Evolutionary conservation across 1,284 basidiomycete genomes (phyloP), one percentile per base, ranked within the genome.

Genomic region (Trichosporon sp.): DNA sequence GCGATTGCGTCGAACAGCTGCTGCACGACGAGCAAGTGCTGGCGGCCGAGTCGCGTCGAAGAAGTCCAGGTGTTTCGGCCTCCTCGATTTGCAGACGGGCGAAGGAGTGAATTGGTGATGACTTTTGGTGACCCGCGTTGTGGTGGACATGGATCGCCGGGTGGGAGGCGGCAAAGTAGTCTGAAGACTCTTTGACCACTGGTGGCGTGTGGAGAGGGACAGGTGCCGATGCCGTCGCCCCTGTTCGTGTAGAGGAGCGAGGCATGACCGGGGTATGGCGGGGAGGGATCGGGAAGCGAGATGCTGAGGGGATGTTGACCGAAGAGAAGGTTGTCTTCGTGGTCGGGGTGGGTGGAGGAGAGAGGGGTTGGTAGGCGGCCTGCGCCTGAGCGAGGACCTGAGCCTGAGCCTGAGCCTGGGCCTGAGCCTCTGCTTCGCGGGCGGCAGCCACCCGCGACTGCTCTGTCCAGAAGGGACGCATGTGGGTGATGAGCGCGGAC

Each of bases 401-500:
- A 29, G 49, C 49, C 49, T 54, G 49, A n/a, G 49, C 49, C 49
- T 54, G 49, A 9, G 49, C 49, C 8, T 54, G 49, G 5, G 49
- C 49, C 46, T 52, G 46, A 52, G 46, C 46, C 46, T 52, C 46
- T 27, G 46, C 49, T 27, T 54, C 25, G 16, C 60, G 58, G 33
- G 61, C 65, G 16, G 65, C 65, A 56, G 54, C 58, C 29, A 66
- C 29, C 23, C 65, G 65, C 46, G 44, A 58, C 63, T 67, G 65
- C 40, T 61, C 40, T 7, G 58, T 56, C 66, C 66, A 68, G 60
- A 65, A 65, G 40, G 67, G 67, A 1, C 44, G 37, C n/a, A 68
- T 60, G 62, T 65, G 62, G 23, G 60, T 62, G 25, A 58, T 56
- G 40, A 68, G 62, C 7, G 44, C 27, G 14, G 58, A 60, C 80